Base-by-base conservation (phyloP, 139 green algal genomes). In the Coelastrella sp. region DNA sequence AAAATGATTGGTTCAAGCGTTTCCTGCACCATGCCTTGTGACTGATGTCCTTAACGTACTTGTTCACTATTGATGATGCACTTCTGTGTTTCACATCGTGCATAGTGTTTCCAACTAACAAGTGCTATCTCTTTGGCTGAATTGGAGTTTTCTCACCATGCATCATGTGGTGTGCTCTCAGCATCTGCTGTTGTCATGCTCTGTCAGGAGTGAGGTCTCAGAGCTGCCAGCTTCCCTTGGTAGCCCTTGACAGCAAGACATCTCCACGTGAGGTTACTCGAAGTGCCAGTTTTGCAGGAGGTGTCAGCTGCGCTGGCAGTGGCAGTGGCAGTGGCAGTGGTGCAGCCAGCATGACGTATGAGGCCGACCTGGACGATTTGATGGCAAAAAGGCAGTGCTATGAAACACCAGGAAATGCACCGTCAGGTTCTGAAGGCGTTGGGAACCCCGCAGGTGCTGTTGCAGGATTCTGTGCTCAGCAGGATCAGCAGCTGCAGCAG, bases 291-390 rank as follows among this genome's bases (percentile, higher is more conserved):
- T 27, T 41, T n/a, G 41, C 35, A n/a, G n/a, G n/a, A n/a, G n/a
- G 63, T 17, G 67, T 37, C 4, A 40, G 11, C 7, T 25, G 35
- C 21, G 23, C 4, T 6, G 67, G 62, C 21, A 5, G 45, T 30
- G 45, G n/a, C 45, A 80, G 45, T 32, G 45, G 72, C 72, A 67
- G 45, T 30, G 30, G 45, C 72, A 80, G 72, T 45, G 45, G 72
- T 48, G 59, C 43, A 8, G 72, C n/a, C n/a, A 80, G 45, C 48
- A 48, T 8, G 4, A 50, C 27, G 7, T 76, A 30, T 17, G 69
- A 25, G 0, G 37, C 13, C 17, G 69, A 78, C 2, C 66, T 66
- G 27, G 45, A 66, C 27, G 72, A 66, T 21, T 59, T 81, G 32
- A 34, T 51, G 8, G 34, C 37, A 6, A 81, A 81, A 51, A 5